phyloP scores from a whole-genome alignment of 139 green algal species.

The Coelastrella sp. region DNA sequence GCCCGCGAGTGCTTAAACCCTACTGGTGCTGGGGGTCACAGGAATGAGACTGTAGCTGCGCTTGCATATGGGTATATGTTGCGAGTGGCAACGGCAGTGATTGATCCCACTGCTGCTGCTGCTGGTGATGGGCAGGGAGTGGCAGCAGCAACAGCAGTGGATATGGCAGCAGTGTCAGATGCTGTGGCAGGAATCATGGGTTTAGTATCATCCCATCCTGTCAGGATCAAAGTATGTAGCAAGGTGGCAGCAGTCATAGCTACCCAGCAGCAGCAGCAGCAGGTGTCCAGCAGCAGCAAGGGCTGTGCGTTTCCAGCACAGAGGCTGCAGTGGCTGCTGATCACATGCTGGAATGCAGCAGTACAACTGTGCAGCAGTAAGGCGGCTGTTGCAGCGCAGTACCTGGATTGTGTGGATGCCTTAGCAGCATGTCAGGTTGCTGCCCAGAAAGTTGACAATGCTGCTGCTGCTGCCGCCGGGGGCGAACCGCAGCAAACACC shows the following conservation, averaged over 20 bases:
- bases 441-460: not conserved
- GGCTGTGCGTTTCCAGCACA: not conserved
- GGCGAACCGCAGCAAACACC: not conserved
- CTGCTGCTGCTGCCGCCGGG: not conserved
- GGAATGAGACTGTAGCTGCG: constrained; percentile 2
- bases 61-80: not conserved
- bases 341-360: not conserved
- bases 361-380: not conserved
- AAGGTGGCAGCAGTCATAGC: not conserved
- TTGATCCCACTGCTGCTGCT: not conserved
- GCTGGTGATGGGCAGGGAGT: not conserved
- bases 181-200: not conserved
- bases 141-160: not conserved
- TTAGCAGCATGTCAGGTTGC: not conserved
- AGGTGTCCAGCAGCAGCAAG: constrained; percentile 1
- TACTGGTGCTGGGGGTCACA: not conserved
- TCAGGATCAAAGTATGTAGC: not conserved
- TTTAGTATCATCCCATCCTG: not conserved
- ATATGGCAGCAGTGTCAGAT: constrained; percentile 2
- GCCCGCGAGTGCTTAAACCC: not conserved
- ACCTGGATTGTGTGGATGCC: not conserved
- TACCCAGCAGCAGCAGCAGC: not conserved
- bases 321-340: not conserved
- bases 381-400: not conserved
- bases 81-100: not conserved